A percentile compares a stretch with the other conserved stretches of the same genome.
Evolutionary conservation across 306 rosid genomes (phyloP).

Genomic region (Albizia julibrissin): DNA sequence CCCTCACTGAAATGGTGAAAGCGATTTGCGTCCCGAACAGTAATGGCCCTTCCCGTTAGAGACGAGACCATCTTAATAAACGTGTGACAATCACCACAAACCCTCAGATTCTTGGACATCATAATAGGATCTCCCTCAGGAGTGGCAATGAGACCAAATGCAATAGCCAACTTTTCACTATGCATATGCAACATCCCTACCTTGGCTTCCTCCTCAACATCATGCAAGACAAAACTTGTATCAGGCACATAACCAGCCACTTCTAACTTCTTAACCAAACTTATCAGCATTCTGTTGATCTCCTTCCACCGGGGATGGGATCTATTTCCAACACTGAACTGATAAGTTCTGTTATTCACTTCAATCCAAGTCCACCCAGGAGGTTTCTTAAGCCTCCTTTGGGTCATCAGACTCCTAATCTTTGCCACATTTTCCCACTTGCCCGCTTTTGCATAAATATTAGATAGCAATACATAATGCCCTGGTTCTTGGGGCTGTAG

Average conservation of each 20-base stretch:
- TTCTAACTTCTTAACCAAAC: slow-evolving; percentile 57
- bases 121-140: slow-evolving; percentile 55
- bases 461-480: slow-evolving; percentile 72
- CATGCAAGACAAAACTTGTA: slow-evolving; percentile 70
- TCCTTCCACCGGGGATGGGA: slow-evolving; percentile 63
- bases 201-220: slow-evolving; percentile 80
- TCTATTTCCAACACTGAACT: slow-evolving; percentile 66
- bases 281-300: slow-evolving; percentile 51
- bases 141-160: slow-evolving; percentile 66
- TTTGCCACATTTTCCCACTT: slow-evolving; percentile 72
- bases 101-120: slow-evolving; percentile 75
- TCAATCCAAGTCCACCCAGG: slow-evolving; percentile 86
- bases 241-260: slow-evolving; percentile 68
- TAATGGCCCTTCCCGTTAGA: slow-evolving; percentile 49
- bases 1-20: slow-evolving; percentile 81
- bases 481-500: slow-evolving; percentile 70
- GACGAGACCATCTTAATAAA: slow-evolving; percentile 69
- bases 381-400: slow-evolving; percentile 62
- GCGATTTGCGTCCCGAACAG: slow-evolving; percentile 67
- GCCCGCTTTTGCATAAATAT: slow-evolving; percentile 76
- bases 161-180: slow-evolving; percentile 78
- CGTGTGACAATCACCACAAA: slow-evolving; percentile 85
- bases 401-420: slow-evolving; percentile 60
- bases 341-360: slow-evolving; percentile 51
- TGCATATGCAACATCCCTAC: slow-evolving; percentile 61